Conservation (phyloP, 768 basidiomycete species). For the Thelephora ganbajun region DNA sequence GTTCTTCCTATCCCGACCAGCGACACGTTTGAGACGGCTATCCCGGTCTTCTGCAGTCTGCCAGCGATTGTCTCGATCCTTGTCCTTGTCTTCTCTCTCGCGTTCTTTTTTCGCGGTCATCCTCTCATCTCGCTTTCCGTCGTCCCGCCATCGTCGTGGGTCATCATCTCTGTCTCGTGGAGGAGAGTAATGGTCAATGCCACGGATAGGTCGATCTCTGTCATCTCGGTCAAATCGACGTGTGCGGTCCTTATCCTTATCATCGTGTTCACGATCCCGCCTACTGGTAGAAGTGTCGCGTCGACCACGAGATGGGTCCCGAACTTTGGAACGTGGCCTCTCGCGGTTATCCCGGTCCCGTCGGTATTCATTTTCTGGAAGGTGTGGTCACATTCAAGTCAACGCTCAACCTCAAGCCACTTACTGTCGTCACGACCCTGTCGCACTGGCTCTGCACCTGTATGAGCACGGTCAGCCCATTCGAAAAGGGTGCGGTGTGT, state of each 20-base stretch:
- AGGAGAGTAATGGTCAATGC: slow-evolving; percentile 19
- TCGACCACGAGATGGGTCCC: slow-evolving; percentile 48
- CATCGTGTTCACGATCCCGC: slow-evolving; percentile 29
- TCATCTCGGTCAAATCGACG: slow-evolving; percentile 20
- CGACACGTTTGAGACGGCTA: slow-evolving; percentile 39
- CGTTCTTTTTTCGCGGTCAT: slow-evolving; percentile 47
- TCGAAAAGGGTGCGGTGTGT: too few relatives aligned
- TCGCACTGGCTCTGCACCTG: slow-evolving; percentile 37
- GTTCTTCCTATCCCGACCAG: slow-evolving; percentile 47
- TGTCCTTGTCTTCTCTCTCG: slow-evolving; percentile 24
- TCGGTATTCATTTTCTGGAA: slow-evolving; percentile 40
- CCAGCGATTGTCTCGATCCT: slow-evolving; percentile 32
- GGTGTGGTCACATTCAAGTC: slow-evolving; percentile 3
- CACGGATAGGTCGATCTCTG: slow-evolving; percentile 18
- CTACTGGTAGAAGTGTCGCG: slow-evolving; percentile 40
- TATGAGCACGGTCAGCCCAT: not conserved
- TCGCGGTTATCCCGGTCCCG: slow-evolving; percentile 53
- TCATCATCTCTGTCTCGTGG: slow-evolving; percentile 47
- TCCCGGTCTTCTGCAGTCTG: slow-evolving; percentile 55
- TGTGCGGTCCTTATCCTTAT: slow-evolving; percentile 18
- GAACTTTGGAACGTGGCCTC: slow-evolving; percentile 45
- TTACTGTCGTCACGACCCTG: slow-evolving; percentile 50
- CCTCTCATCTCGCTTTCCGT: slow-evolving; percentile 69
- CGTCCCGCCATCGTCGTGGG: slow-evolving; percentile 67
- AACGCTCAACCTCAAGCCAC: slow-evolving; percentile 9